Evolutionary conservation across 495 filamentous ascomycete species (phyloP).

Genomic region (Rhypophila decipiens): DNA sequence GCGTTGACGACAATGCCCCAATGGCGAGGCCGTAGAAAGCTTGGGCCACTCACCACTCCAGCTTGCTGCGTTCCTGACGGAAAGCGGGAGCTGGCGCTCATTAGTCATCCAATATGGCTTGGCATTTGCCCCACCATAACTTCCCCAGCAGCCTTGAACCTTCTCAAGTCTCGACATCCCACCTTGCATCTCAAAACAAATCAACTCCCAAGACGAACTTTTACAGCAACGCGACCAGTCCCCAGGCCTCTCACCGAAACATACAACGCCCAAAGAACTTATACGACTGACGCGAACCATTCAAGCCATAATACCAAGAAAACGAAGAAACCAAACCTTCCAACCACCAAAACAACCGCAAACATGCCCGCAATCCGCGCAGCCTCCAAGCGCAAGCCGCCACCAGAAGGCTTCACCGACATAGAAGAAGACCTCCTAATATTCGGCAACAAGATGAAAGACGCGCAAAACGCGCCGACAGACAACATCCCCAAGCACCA

Average conservation of each 20-base stretch:
- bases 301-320: conserved; percentile 5
- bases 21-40: background rate
- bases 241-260: background rate
- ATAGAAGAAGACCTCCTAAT: conserved; percentile 94
- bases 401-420: conserved; percentile 91
- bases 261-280: background rate
- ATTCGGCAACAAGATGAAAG: conserved; percentile 98
- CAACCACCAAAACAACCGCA: conserved; percentile 1
- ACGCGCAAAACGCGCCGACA: conserved; percentile 71
- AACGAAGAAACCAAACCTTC: background rate
- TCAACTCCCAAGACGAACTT: too few species aligned
- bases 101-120: background rate
- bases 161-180: too few species aligned
- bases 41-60: background rate
- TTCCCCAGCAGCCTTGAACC: background rate
- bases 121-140: background rate
- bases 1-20: conserved; percentile 9
- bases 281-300: background rate
- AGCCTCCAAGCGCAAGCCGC: conserved; percentile 76
- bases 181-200: background rate
- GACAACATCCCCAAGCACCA: conserved; percentile 63
- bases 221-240: background rate
- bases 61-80: too few species aligned
- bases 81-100: background rate
- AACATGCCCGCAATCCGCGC: conserved; percentile 82